Conservation (phyloP, 23 red algal species). For the Rhodosorus marinus region DNA sequence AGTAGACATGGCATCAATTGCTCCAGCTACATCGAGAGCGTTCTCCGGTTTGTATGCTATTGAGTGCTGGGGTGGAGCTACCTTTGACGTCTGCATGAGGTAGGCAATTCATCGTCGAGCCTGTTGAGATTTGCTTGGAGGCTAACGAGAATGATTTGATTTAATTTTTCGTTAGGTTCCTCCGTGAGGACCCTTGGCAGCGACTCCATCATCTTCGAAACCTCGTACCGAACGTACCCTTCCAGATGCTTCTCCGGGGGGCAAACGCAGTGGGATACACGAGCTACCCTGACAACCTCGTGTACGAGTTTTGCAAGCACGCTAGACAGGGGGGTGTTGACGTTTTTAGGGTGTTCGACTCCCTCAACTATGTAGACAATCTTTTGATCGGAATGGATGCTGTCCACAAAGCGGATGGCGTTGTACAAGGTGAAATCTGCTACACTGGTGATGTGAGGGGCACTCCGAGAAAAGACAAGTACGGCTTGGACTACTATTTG, state of each 20-base stretch:
- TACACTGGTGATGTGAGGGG: slow-evolving; percentile 2
- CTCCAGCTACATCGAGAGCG: slow-evolving; percentile 2
- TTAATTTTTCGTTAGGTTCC: no score
- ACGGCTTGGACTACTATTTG: slow-evolving; percentile 3
- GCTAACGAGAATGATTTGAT: no score
- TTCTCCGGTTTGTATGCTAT: background rate
- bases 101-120: no score
- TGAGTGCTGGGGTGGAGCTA: slow-evolving; percentile 1
- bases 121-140: no score
- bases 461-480: background rate
- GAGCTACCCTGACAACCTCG: slow-evolving; percentile 1
- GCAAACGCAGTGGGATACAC: slow-evolving; percentile 3
- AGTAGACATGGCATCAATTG: background rate
- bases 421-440: slow-evolving; percentile 5
- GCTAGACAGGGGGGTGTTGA: background rate
- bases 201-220: background rate
- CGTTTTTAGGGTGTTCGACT: slow-evolving; percentile 4
- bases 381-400: background rate
- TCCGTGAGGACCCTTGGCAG: slow-evolving; percentile 4
- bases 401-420: background rate
- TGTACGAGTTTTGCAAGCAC: background rate
- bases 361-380: slow-evolving; percentile 1
- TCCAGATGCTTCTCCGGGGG: slow-evolving; percentile 4
- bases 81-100: slow-evolving; percentile 2
- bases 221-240: slow-evolving; percentile 2